Base-by-base conservation (phyloP, 1,139 yeast species). In the Magnusiomyces tetraspermus region DNA sequence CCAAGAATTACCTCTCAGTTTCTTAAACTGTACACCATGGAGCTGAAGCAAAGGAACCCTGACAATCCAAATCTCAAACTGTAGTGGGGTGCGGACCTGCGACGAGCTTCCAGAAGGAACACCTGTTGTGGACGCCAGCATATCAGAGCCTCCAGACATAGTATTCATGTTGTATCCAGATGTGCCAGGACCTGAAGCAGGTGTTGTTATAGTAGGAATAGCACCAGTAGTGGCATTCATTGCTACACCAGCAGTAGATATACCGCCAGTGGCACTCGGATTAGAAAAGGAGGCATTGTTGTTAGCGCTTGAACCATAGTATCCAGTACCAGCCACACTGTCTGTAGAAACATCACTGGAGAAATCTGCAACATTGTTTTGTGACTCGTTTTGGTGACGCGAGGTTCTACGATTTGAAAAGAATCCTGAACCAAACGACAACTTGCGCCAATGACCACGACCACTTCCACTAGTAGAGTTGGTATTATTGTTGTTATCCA, bases 1-100 rank as follows among this genome's bases (percentile, higher is more conserved):
- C 97, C 97, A 90, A 1, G 97, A 87, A 67, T 92, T 89, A 62
- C 98, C 98, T 55, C 87, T 77, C 46, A 90, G 77, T 67, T 90
- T 90, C 74, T 90, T 92, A 72, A 92, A 89, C 68, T 90, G 97
- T 51, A 92, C 92, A 67, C 97, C 98, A 60, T 86, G 89, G 57
- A 92, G 75, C 13, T 95, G 89, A 54, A 90, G 85, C 60, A 92
- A 75, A 46, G 97, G 96, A 52, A 92, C 95, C 67, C 89, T 88
- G 49, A 90, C 97, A 59, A 92, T 83, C 68, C 86, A 90, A 57
- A 92, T 86, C 66, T 92, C 97, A 68, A 92, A 92, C 63, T 85
- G 83, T 63, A 92, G 75, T 26, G 95, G 94, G 24, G 79, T 65
- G 13, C 65, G 60, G 11, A 59, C 61, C 19, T 40, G 44, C 2